Evolutionary conservation across 1,139 yeast species (phyloP).

Genomic region (Blastobotrys elegans): DNA sequence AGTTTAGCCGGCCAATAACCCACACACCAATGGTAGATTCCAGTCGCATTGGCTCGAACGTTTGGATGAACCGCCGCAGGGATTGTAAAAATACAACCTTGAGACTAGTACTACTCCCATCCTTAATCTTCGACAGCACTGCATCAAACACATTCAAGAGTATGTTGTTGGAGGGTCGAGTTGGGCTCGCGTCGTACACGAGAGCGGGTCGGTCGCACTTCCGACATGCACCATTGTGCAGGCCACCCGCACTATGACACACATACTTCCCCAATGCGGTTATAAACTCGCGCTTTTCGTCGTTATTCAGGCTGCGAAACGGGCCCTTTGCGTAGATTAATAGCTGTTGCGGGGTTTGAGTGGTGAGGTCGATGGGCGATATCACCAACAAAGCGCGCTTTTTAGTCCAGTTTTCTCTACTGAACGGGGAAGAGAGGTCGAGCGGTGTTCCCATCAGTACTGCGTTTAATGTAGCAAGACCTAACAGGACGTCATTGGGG

Average conservation of each 20-base stretch:
- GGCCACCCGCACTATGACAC: not conserved
- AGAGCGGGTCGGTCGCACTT: not conserved
- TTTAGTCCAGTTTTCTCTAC: slow-evolving; percentile 1
- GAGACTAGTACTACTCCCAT: slow-evolving; percentile 6
- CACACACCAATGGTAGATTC: slow-evolving; percentile 26
- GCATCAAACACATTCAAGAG: slow-evolving; percentile 3
- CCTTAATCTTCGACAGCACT: not conserved
- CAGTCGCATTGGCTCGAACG: slow-evolving; percentile 18
- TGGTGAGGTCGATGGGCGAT: not conserved
- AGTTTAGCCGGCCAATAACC: slow-evolving; percentile 26
- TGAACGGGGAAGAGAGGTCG: no score
- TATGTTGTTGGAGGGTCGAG: not conserved
- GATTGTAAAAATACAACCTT: slow-evolving; percentile 20
- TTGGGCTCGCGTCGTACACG: not conserved
- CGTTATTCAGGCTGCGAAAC: not conserved
- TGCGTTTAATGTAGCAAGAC: not conserved
- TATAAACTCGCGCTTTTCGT: slow-evolving; percentile 2
- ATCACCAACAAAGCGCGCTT: not conserved
- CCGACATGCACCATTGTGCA: not conserved
- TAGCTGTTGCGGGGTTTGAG: not conserved
- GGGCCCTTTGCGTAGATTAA: slow-evolving; percentile 5
- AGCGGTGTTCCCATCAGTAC: no score
- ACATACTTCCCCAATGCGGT: not conserved
- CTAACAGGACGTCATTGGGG: not conserved
- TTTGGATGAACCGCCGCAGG: slow-evolving; percentile 19